These are phyloP conservation scores for Coemansia sp. DNA, from an alignment of 192 early-diverging fungal genomes.

Conservation along the genomic window DNA sequence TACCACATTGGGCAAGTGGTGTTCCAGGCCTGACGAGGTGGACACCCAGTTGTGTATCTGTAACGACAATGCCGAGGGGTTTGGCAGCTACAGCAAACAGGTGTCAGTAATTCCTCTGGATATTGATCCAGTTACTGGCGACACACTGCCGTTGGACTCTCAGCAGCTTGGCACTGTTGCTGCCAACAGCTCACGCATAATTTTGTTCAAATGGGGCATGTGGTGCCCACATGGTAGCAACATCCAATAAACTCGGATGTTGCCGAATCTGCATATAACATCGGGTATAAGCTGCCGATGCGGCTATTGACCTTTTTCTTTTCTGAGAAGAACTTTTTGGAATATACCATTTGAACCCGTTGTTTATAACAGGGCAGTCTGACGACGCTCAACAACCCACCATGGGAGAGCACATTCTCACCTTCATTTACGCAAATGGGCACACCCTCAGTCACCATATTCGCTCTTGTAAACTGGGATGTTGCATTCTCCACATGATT, in stretches of 20 bases:
- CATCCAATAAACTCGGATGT: too few relatives aligned
- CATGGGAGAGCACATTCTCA: slow-evolving; percentile 20
- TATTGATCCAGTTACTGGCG: slow-evolving; percentile 14
- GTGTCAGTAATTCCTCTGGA: slow-evolving; percentile 10
- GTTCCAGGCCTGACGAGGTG: slow-evolving; percentile 12
- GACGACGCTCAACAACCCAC: slow-evolving; percentile 32
- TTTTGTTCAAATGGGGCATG: slow-evolving; percentile 49
- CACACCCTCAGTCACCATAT: slow-evolving; percentile 21
- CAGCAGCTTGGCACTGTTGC: neutral
- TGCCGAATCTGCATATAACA: too few relatives aligned
- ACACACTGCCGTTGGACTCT: slow-evolving; percentile 4
- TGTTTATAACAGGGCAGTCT: slow-evolving; percentile 26
- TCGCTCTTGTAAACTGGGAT: slow-evolving; percentile 57
- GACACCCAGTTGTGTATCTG: slow-evolving; percentile 34
- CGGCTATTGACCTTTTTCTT: too few relatives aligned
- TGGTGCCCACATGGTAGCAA: too few relatives aligned
- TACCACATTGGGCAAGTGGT: slow-evolving; percentile 51
- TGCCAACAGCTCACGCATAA: slow-evolving; percentile 10
- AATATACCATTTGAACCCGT: too few relatives aligned
- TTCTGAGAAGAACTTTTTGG: too few relatives aligned
- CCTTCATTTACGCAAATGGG: slow-evolving; percentile 20
- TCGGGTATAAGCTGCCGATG: too few relatives aligned
- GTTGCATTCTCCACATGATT: slow-evolving; percentile 30
- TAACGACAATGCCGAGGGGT: slow-evolving; percentile 41
- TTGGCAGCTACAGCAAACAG: slow-evolving; percentile 18